Evolutionary conservation across 2,329 filamentous ascomycete species (phyloP).

Genomic region (Teratosphaeria pseudoeucalypti): DNA sequence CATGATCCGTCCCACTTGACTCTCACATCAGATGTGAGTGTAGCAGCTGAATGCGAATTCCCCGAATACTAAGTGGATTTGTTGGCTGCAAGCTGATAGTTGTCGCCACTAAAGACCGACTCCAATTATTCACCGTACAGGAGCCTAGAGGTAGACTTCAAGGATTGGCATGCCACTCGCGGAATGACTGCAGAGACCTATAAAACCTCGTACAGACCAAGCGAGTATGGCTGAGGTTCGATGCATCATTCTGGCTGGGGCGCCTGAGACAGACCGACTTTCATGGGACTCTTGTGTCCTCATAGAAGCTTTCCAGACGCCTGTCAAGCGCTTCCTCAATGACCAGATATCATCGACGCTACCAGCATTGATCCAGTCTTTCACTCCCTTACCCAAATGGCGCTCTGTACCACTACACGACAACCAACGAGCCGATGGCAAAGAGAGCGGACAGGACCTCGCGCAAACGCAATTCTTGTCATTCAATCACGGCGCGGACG

Average conservation of each 20-base stretch:
- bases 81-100: neutral
- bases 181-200: neutral
- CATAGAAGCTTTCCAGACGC: conserved; percentile 28
- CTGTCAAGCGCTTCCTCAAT: conserved; percentile 12
- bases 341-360: neutral
- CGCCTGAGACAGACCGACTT: conserved; percentile 46
- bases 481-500: conserved; percentile 7
- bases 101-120: neutral
- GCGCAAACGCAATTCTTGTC: conserved; percentile 20
- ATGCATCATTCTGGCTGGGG: conserved; percentile 48
- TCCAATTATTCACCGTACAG: neutral
- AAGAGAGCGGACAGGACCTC: neutral
- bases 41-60: neutral
- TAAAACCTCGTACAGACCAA: neutral
- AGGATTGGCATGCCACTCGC: neutral
- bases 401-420: neutral
- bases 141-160: neutral
- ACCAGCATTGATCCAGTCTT: neutral
- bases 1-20: neutral
- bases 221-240: neutral
- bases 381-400: neutral
- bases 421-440: neutral
- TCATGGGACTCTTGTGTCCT: conserved; percentile 48
- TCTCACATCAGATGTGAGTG: neutral
- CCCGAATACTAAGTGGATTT: neutral